phyloP scores from a whole-genome alignment of 1,284 basidiomycete species.

The Porogramme epimiltina region DNA sequence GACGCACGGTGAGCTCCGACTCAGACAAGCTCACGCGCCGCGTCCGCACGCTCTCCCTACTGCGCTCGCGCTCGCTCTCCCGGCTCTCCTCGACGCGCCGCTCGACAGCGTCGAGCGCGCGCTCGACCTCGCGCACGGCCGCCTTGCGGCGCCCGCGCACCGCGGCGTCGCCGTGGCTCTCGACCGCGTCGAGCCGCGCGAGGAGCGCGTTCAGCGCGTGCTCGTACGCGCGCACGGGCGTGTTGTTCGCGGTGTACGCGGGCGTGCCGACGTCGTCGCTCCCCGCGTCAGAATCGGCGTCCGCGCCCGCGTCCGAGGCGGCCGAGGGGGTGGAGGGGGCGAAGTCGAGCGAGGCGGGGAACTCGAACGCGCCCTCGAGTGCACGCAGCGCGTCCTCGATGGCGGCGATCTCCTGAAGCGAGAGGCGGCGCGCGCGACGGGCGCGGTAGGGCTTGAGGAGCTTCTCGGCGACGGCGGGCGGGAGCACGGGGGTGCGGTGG shows the following conservation, averaged over 20 bases:
- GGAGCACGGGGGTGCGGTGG: constrained; percentile 23
- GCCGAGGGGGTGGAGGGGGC: constrained; percentile 9
- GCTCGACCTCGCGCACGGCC: constrained; percentile 64
- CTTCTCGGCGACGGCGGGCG: constrained; percentile 23
- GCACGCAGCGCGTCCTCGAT: constrained; percentile 30
- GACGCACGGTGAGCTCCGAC: neutral
- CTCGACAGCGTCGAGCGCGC: constrained; percentile 52
- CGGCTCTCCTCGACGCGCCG: constrained; percentile 36
- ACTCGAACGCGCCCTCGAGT: constrained; percentile 32
- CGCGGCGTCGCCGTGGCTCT: constrained; percentile 58
- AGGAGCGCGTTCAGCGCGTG: constrained; percentile 61
- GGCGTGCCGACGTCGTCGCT: constrained; percentile 23
- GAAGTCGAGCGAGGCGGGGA: constrained; percentile 37
- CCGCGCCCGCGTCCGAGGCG: neutral
- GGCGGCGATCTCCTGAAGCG: constrained; percentile 28
- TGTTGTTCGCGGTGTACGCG: constrained; percentile 47
- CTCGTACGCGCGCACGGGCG: constrained; percentile 50
- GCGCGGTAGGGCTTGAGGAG: constrained; percentile 21
- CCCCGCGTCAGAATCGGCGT: constrained; percentile 7
- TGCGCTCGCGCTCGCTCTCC: constrained; percentile 23
- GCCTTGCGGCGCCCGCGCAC: constrained; percentile 60
- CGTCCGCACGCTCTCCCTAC: constrained; percentile 6
- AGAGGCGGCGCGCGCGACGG: constrained; percentile 24
- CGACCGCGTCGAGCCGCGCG: constrained; percentile 64
- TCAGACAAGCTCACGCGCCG: constrained; percentile 3